Base-by-base conservation (phyloP, 2,329 filamentous ascomycete species). In the Fusarium piperis region DNA sequence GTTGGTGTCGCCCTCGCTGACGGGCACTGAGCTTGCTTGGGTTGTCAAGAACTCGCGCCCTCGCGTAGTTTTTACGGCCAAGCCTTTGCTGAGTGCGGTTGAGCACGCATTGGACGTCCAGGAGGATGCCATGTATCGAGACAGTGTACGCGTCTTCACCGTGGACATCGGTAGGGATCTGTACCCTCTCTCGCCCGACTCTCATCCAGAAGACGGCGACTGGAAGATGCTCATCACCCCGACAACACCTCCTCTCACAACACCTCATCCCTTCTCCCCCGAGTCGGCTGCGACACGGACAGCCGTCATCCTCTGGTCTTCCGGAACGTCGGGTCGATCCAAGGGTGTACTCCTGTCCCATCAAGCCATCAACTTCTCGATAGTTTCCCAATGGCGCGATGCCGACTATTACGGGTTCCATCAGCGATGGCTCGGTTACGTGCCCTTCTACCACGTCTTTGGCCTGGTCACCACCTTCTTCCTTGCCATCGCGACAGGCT, bases 321-420 rank as follows among this genome's bases (percentile, higher is more conserved):
- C 87, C 1, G 87, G 92, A 13, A 93, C 91, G 0, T 94, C 93
- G 0, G 93, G 93, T 2, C 84, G 91, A 0, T 92, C 92, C 13
- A 94, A 94, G 78, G 92, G 92, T 38, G 92, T 94, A 1, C 87
- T 92, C 75, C 89, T 94, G 59, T 90, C 90, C 3, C 92, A 94
- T 78, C 83, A 84, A 64, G 92, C 93, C 65, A 89, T 84, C 64
- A 83, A 91, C 79, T 86, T 92, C 67, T 84, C 90, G 39, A 89
- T 85, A 18, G 76, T 79, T 1, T 81, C 83, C 3, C 79, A 87
- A n/a, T 81, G 85, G 68, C 82, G 85, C 26, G 83, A 88, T 33
- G 87, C 87, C 65, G 82, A 86, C 67, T 81, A 80, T 61, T 84
- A 84, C 72, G 67, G 79, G 71, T 74, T 75, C 38, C 61, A 77